A percentile compares a stretch with the other conserved stretches of the same genome.
Evolutionary conservation across 2,329 filamentous ascomycete genomes (phyloP).

Genomic region (Ophiostoma sp.): DNA sequence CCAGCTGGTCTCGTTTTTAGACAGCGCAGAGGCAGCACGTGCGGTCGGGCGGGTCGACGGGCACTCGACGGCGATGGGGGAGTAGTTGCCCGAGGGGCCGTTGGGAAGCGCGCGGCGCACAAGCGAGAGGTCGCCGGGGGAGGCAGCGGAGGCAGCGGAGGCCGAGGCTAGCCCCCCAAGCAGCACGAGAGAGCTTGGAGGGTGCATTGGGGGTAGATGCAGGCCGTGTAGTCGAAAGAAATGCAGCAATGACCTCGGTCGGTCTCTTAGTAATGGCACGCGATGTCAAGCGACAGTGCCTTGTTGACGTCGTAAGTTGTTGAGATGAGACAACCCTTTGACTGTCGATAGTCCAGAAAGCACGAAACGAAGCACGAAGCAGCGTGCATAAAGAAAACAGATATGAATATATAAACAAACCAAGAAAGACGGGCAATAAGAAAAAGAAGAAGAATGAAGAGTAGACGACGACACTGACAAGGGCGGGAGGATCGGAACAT

Average conservation of each 20-base stretch:
- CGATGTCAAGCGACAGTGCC: too few relatives aligned
- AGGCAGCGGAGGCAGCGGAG: background rate
- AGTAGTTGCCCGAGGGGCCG: slow-evolving; percentile 57
- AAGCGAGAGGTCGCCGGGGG: background rate
- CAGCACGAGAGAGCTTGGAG: background rate
- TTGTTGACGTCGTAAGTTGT: too few relatives aligned
- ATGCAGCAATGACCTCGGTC: background rate
- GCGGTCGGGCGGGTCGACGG: slow-evolving; percentile 64
- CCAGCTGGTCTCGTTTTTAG: slow-evolving; percentile 67
- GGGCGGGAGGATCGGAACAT: background rate
- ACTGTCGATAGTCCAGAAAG: too few relatives aligned
- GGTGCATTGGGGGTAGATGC: background rate
- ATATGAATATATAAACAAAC: background rate
- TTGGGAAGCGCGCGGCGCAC: slow-evolving; percentile 35
- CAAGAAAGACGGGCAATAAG: background rate
- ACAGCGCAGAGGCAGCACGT: slow-evolving; percentile 58
- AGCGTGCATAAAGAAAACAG: too few relatives aligned
- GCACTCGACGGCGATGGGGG: slow-evolving; percentile 62
- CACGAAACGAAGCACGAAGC: background rate
- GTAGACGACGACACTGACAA: background rate
- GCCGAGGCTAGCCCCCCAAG: slow-evolving; percentile 16
- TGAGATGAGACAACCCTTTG: too few relatives aligned
- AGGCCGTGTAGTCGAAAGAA: background rate
- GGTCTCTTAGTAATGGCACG: too few relatives aligned
- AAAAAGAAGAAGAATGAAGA: background rate